Conservation (phyloP, 148 eudicot genomes). For the Heliamphora exappendiculata region DNA sequence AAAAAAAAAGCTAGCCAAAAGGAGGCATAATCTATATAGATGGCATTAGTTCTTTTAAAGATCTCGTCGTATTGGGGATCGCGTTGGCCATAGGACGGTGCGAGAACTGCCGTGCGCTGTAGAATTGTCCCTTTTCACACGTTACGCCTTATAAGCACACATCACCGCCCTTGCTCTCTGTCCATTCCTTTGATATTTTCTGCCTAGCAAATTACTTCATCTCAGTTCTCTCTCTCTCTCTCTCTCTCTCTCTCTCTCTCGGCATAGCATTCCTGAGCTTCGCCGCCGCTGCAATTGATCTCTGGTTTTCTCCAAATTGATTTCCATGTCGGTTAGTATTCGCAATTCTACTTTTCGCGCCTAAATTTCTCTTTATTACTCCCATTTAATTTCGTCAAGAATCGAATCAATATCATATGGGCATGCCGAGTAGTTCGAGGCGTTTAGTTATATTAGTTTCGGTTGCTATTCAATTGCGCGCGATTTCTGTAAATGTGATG, state of each 20-base stretch:
- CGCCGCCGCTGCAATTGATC: neutral
- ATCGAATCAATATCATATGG: neutral
- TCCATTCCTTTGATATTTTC: neutral
- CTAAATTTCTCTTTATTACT: neutral
- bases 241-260: neutral
- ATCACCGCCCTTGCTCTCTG: neutral
- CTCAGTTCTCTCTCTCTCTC: neutral
- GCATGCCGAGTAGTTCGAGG: neutral
- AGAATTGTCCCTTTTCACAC: too few relatives aligned
- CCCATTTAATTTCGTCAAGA: neutral
- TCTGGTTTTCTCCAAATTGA: neutral
- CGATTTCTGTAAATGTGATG: neutral
- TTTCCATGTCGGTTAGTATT: conserved; percentile 14
- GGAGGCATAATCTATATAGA: too few relatives aligned
- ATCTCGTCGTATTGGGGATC: too few relatives aligned
- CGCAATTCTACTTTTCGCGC: neutral
- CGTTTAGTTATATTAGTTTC: neutral
- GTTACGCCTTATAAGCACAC: neutral
- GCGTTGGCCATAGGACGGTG: too few relatives aligned
- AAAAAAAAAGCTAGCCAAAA: too few relatives aligned
- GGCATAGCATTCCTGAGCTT: neutral
- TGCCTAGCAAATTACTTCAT: neutral
- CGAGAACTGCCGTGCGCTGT: too few relatives aligned
- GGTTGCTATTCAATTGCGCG: neutral
- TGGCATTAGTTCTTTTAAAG: too few relatives aligned